Evolutionary conservation across 169 alveolate species (phyloP), one percentile per base, ranked within the genome.

Genomic region (Condylostoma magnum): DNA sequence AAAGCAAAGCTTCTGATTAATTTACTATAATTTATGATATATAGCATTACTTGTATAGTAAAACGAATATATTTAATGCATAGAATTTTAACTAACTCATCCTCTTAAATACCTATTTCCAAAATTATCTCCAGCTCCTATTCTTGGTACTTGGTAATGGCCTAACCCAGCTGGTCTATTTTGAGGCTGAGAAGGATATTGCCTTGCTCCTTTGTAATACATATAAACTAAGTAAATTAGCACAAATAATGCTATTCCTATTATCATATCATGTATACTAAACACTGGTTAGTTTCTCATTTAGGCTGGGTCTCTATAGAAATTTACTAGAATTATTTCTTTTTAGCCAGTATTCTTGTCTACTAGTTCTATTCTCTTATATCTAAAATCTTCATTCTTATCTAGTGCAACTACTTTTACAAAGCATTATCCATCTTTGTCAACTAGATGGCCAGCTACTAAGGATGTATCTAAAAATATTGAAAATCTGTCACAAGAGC

Each of bases 331-430:
- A 22, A 63, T 12, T 38, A 43, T 57, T 37, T 63, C 73, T 44
- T 44, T 63, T 63, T 63, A 57, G 6, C 73, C 73, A 2, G 73
- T 63, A 1, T 43, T 33, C 18, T 44, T 41, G 31, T 63, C 73
- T 12, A 63, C 15, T 15, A 63, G 8, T 5, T 63, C 57, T 10
- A 63, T 28, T 44, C 30, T 37, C 41, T 31, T 37, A 12, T 20
- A 25, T 20, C 44, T 63, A n/a, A 63, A 22, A 15, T 63, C 73
- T 3, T 28, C 31, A 20, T 37, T 37, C 0, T 54, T 46, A 1
- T 46, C 44, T 34, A 63, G 25, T 25, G 46, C 31, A 6, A n/a
- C 30, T 4, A 63, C 20, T 41, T 63, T 57, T 3, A 63, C 31
- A 10, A 18, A 18, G 73, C 73, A 63, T 44, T 44, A 43, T 15